A percentile compares a stretch with the other conserved stretches of the same genome.
Evolutionary conservation across 495 filamentous ascomycete species (phyloP).

Genomic region (Penicillium paradoxum): DNA sequence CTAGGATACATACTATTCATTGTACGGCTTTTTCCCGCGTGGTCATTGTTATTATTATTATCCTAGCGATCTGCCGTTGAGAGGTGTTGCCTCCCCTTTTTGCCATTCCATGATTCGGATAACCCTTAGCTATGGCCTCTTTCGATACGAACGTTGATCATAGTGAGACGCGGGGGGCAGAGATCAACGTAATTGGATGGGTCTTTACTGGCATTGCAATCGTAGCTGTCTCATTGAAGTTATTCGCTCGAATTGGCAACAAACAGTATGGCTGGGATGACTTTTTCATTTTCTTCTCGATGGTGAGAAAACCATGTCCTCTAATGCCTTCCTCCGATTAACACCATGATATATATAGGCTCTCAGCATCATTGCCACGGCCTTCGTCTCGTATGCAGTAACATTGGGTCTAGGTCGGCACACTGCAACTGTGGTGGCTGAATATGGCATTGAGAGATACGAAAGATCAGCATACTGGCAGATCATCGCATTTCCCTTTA

Average conservation of each 20-base stretch:
- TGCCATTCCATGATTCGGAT: background rate
- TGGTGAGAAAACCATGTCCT: slow-evolving; percentile 10
- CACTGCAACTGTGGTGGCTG: slow-evolving; percentile 18
- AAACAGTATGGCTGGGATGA: slow-evolving; percentile 18
- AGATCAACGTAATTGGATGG: slow-evolving; percentile 18
- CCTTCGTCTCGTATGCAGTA: slow-evolving; percentile 19
- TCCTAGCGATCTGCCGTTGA: background rate
- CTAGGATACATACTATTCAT: too few relatives aligned
- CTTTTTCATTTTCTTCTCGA: slow-evolving; percentile 24
- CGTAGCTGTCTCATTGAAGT: slow-evolving; percentile 13
- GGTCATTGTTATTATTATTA: too few relatives aligned
- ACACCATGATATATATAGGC: slow-evolving; percentile 8
- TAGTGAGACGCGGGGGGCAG: slow-evolving; percentile 6
- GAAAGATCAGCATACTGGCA: slow-evolving; percentile 14
- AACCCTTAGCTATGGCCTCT: slow-evolving; percentile 5
- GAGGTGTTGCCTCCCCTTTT: background rate
- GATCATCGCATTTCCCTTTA: slow-evolving; percentile 17
- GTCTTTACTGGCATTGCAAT: slow-evolving; percentile 19
- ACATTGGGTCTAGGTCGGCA: slow-evolving; percentile 21
- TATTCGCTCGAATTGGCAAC: slow-evolving; percentile 8
- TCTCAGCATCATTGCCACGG: slow-evolving; percentile 22
- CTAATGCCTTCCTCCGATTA: background rate
- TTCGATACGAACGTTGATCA: slow-evolving; percentile 18
- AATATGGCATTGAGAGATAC: slow-evolving; percentile 13
- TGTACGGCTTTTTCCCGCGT: too few relatives aligned